Conservation (phyloP, 1,284 basidiomycete genomes). For the Ganoderma sp. region DNA sequence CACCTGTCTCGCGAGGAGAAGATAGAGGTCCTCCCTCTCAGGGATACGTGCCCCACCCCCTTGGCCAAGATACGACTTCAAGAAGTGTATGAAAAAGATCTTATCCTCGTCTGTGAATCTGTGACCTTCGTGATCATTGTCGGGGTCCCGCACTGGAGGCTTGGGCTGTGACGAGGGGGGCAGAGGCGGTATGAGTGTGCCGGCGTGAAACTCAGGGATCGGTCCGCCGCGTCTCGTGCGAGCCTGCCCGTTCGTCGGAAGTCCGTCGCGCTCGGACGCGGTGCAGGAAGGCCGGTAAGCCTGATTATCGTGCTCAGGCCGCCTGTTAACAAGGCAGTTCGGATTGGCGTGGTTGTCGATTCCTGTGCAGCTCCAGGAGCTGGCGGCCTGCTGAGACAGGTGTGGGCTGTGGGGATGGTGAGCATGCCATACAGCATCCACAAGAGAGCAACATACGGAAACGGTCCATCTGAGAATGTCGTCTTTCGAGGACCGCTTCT, state of each 20-base stretch:
- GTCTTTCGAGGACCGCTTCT: neutral
- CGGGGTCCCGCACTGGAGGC: neutral
- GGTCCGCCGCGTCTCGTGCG: slow-evolving; percentile 12
- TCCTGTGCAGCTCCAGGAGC: neutral
- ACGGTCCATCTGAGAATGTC: neutral
- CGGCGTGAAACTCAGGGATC: slow-evolving; percentile 10
- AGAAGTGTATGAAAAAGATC: slow-evolving; percentile 15
- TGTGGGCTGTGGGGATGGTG: neutral
- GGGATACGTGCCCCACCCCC: neutral
- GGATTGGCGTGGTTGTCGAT: neutral
- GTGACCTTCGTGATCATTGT: neutral
- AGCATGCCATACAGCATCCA: neutral
- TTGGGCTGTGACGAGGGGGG: neutral
- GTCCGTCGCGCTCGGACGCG: neutral
- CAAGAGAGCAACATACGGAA: neutral
- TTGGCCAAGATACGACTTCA: slow-evolving; percentile 4
- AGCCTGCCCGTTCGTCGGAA: neutral
- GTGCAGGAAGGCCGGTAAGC: neutral
- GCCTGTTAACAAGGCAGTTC: neutral
- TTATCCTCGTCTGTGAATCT: slow-evolving; percentile 8
- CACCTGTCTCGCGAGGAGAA: slow-evolving; percentile 6
- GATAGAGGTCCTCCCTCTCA: neutral
- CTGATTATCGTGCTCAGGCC: neutral
- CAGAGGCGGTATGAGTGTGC: slow-evolving; percentile 1
- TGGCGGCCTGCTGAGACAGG: neutral